Percentiles rank a stretch among this genome's conserved stretches.
Conservation (phyloP, 176 grass and related monocot genomes). For the Microstegium vimineum region DNA sequence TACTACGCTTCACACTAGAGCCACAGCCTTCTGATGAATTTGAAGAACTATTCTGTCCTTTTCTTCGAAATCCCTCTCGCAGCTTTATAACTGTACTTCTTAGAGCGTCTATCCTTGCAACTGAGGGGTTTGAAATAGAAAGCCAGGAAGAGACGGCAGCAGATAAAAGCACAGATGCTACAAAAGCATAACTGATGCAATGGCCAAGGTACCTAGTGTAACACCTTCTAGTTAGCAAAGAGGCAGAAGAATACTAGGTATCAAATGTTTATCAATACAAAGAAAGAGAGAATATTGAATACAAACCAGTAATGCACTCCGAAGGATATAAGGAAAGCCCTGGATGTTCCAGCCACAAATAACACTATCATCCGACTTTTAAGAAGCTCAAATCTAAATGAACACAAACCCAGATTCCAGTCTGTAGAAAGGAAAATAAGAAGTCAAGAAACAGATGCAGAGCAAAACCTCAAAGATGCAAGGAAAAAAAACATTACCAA, state of each 20-base stretch:
- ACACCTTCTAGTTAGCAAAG: slow-evolving; percentile 37
- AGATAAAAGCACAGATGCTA: slow-evolving; percentile 90
- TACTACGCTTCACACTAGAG: slow-evolving; percentile 95
- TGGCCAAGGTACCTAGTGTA: slow-evolving; percentile 92
- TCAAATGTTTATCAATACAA: slow-evolving; percentile 21
- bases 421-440: slow-evolving; percentile 57
- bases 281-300: slow-evolving; percentile 23
- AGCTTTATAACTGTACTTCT: slow-evolving; percentile 90
- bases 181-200: slow-evolving; percentile 99
- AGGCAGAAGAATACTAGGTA: background rate
- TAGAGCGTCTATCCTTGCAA: slow-evolving; percentile 84
- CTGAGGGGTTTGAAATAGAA: slow-evolving; percentile 83
- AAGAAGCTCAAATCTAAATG: slow-evolving; percentile 92
- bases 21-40: slow-evolving; percentile 98
- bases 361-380: slow-evolving; percentile 81
- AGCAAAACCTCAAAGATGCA: slow-evolving; percentile 4
- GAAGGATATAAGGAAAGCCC: slow-evolving; percentile 98
- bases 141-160: slow-evolving; percentile 81
- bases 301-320: slow-evolving; percentile 95
- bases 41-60: slow-evolving; percentile 82
- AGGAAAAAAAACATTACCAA: slow-evolving; percentile 66
- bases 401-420: slow-evolving; percentile 90
- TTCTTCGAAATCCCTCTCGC: slow-evolving; percentile 80
- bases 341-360: slow-evolving; percentile 88
- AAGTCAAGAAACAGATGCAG: slow-evolving; percentile 22